Conservation (phyloP, 192 early-diverging fungal species). For the Coemansia erecta region DNA sequence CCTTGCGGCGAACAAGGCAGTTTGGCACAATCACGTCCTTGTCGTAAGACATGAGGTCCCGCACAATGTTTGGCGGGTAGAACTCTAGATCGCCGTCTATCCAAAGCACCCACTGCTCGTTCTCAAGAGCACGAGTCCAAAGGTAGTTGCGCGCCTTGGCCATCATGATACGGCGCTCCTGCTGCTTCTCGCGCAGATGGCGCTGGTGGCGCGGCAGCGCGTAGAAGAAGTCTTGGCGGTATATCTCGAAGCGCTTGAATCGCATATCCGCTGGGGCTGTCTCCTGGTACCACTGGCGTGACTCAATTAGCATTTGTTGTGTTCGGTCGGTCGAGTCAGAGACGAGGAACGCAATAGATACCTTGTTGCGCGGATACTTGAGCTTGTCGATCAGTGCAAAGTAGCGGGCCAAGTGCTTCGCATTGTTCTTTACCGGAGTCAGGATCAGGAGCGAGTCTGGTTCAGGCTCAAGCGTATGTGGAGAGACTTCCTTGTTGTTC, state of each 20-base stretch:
- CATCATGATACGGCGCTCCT: conserved; percentile 58
- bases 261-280: conserved; percentile 43
- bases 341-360: conserved; percentile 68
- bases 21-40: conserved; percentile 71
- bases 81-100: conserved; percentile 69
- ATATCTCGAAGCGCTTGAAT: conserved; percentile 59
- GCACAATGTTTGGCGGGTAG: conserved; percentile 60
- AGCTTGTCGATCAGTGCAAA: conserved; percentile 59
- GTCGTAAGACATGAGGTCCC: conserved; percentile 60
- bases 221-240: conserved; percentile 60
- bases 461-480: conserved; percentile 31
- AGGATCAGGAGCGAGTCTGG: conserved; percentile 57
- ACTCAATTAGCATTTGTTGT: conserved; percentile 52
- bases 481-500: conserved; percentile 30
- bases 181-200: conserved; percentile 61
- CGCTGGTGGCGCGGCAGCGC: conserved; percentile 54
- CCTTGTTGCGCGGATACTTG: conserved; percentile 60
- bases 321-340: conserved; percentile 63
- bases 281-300: conserved; percentile 44
- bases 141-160: conserved; percentile 64
- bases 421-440: conserved; percentile 67
- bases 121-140: conserved; percentile 56
- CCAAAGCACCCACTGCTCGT: conserved; percentile 73
- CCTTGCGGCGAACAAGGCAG: conserved; percentile 49
- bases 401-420: conserved; percentile 57